Conservation (phyloP, 2,329 filamentous ascomycete species). For the Pezicula carpinea region DNA sequence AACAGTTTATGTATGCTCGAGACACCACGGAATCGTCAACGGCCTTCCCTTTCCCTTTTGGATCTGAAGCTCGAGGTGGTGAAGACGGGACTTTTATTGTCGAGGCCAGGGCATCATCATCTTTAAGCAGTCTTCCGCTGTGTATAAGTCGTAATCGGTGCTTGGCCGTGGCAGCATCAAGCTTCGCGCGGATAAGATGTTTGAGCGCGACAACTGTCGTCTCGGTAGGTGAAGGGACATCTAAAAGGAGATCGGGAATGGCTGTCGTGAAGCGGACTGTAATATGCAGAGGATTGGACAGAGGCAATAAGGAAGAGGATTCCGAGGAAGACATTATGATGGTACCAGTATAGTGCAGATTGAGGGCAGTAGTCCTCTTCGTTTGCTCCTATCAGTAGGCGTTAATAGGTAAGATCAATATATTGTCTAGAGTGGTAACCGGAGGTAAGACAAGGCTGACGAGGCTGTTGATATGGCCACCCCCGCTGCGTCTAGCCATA, state of each 20-base stretch:
- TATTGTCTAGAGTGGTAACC: no score
- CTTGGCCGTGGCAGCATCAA: conserved; percentile 56
- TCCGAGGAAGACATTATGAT: neutral
- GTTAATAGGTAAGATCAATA: no score
- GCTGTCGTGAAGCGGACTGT: conserved; percentile 88
- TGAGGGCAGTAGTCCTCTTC: neutral
- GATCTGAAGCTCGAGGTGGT: conserved; percentile 34
- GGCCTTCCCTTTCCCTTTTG: conserved; percentile 64
- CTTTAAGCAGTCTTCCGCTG: conserved; percentile 78
- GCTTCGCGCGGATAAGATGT: conserved; percentile 69
- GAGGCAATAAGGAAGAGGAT: neutral
- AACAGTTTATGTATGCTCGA: conserved; percentile 88
- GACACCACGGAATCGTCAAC: conserved; percentile 41
- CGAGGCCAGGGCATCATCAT: conserved; percentile 61
- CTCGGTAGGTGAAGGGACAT: conserved; percentile 61
- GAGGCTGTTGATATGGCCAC: no score
- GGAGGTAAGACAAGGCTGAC: no score
- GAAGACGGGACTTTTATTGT: conserved; percentile 62
- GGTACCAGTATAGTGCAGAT: neutral
- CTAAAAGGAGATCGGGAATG: conserved; percentile 76
- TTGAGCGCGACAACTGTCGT: conserved; percentile 78
- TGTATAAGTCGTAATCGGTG: conserved; percentile 85
- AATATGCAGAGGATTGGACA: conserved; percentile 54
- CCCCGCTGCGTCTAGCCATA: no score
- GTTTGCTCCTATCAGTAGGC: no score